Base-by-base conservation (phyloP, 495 filamentous ascomycete species). In the Hypomontagnella monticulosa region DNA sequence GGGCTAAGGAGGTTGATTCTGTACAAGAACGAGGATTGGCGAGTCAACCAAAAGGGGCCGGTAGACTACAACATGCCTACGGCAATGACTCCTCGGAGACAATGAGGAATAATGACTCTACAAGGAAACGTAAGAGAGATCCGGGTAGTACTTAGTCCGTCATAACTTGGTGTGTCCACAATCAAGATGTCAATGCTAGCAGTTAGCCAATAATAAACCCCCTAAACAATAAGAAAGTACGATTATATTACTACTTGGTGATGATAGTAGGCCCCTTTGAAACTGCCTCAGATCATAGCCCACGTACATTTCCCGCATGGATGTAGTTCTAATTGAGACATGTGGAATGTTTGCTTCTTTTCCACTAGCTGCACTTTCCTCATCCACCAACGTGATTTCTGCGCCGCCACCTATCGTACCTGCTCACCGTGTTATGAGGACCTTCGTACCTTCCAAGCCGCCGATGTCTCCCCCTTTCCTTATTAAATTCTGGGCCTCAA, bases 1-100 rank as follows among this genome's bases (percentile, higher is more conserved):
- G 86, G 75, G 88, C 87, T 12, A 91, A 89, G 78, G 85, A 80
- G 46, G 59, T 76, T 8, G 76, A 80, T n/a, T 69, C 67, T 18
- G 36, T 20, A 16, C 34, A 44, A 12, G 61, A 66, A 9, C 63
- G 56, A 46, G 30, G 41, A 16, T 0, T 14, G 12, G 8, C 36
- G 16, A 42, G 44, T 10, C 61, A 53, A 15, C 14, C 52, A 9
- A 67, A 33, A 10, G 27, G 65, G 27, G 44, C 23, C 16, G 48
- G 12, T 54, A 38, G 49, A 14, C 38, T 48, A 18, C 40, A 23
- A 43, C 34, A 46, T 34, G 62, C 40, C 23, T 46, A 58, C 23
- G 52, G 37, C 5, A 61, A 57, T 20, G 20, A 19, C 20, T 9
- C 15, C 12, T 12, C 38, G 12, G 19, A 19, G 23, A 27, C 18